A percentile compares a stretch with the other conserved stretches of the same genome.
These are phyloP conservation scores for Lolium multiflorum DNA, from an alignment of 176 grass and related monocot genomes.

Conservation along the genomic window DNA sequence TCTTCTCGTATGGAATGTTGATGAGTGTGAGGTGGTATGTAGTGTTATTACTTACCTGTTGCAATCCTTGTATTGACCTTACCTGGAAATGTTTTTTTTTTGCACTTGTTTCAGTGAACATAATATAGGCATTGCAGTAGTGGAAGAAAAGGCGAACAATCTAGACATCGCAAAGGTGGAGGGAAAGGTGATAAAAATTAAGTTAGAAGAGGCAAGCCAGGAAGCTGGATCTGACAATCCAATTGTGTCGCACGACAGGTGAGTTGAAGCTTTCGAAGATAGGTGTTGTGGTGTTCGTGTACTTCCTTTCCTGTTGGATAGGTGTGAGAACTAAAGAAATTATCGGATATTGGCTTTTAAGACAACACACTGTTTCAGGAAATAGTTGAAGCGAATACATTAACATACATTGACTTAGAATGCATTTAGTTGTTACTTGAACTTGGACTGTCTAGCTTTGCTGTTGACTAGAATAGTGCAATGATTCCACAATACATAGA, in stretches of 20 bases:
- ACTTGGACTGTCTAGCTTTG: conserved; percentile 21
- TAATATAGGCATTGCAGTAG: conserved; percentile 26
- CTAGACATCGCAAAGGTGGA: conserved; percentile 17
- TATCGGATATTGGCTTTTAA: not conserved
- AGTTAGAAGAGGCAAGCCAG: conserved; percentile 30
- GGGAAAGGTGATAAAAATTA: not conserved
- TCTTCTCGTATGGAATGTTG: not conserved
- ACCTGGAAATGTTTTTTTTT: not conserved
- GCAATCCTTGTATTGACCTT: not conserved
- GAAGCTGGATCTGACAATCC: conserved; percentile 7
- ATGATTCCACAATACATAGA: not conserved
- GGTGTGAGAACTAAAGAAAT: not conserved
- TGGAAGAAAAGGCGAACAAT: conserved; percentile 12
- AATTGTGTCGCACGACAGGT: conserved; percentile 11
- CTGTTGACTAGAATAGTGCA: not conserved
- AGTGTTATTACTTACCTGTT: conserved; percentile 3
- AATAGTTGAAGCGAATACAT: conserved; percentile 6
- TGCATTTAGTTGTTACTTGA: not conserved
- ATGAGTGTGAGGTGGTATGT: not conserved
- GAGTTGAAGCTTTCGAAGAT: not conserved
- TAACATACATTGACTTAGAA: not conserved
- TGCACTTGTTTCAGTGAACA: conserved; percentile 61
- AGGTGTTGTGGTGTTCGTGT: not conserved
- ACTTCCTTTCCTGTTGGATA: conserved; percentile 1
- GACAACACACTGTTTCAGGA: not conserved